phyloP scores from a whole-genome alignment of 768 basidiomycete genomes.

The Rhodotorula taiwanensis region DNA sequence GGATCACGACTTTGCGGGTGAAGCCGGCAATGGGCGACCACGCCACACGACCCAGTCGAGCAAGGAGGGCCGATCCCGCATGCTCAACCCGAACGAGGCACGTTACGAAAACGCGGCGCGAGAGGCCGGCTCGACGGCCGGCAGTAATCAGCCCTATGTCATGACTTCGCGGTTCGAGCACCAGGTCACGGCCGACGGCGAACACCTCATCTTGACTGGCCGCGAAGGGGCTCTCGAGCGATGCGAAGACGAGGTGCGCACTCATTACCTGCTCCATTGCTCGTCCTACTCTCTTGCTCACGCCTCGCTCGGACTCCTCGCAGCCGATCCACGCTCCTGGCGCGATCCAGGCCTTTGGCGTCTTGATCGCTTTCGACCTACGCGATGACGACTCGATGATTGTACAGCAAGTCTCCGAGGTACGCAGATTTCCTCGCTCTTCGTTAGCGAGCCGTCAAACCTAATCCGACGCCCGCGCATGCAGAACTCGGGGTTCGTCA shows the following conservation, averaged over 20 bases:
- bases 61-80: background rate
- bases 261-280: background rate
- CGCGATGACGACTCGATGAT: slow-evolving; percentile 53
- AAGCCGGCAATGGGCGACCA: background rate
- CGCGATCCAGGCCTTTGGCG: slow-evolving; percentile 75
- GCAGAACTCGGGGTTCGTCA: slow-evolving; percentile 66
- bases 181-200: slow-evolving; percentile 57
- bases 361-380: slow-evolving; percentile 65
- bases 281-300: background rate
- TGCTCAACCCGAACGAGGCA: too few species aligned
- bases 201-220: slow-evolving; percentile 61
- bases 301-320: background rate
- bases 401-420: slow-evolving; percentile 75
- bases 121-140: background rate
- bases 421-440: slow-evolving; percentile 43
- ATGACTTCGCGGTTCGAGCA: slow-evolving; percentile 64
- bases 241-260: slow-evolving; percentile 68
- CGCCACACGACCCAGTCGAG: too few species aligned
- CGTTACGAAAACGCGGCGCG: too few species aligned
- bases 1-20: slow-evolving; percentile 14
- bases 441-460: background rate
- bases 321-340: slow-evolving; percentile 76
- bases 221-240: slow-evolving; percentile 58
- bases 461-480: background rate
- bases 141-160: slow-evolving; percentile 32